A percentile compares a stretch with the other conserved stretches of the same genome.
Conservation (phyloP, 495 filamentous ascomycete genomes). For the Penicillium soppii region DNA sequence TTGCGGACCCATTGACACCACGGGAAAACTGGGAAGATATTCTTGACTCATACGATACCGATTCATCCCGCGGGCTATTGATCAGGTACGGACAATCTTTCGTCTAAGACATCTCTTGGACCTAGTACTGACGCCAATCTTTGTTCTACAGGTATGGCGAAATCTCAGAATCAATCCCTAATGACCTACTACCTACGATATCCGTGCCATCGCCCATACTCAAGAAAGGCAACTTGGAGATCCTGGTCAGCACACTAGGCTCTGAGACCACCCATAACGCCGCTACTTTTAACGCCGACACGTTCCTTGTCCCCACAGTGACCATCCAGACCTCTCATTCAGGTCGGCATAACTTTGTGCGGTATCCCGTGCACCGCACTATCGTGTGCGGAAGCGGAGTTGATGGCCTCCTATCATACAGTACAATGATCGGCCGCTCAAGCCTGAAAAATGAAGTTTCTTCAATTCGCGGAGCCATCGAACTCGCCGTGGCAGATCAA, state of each 20-base stretch:
- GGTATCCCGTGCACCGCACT: conserved; percentile 82
- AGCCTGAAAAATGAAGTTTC: conserved; percentile 34
- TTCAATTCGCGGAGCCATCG: conserved; percentile 56
- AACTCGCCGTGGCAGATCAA: conserved; percentile 41
- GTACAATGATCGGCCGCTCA: conserved; percentile 39
- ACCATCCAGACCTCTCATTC: conserved; percentile 61
- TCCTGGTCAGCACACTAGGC: conserved; percentile 65
- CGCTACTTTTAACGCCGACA: conserved; percentile 51
- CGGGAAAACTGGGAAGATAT: conserved; percentile 69
- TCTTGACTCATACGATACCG: conserved; percentile 48
- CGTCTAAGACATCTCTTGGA: neutral
- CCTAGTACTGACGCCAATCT: neutral
- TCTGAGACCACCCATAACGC: conserved; percentile 36
- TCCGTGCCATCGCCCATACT: conserved; percentile 68
- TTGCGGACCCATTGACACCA: conserved; percentile 73
- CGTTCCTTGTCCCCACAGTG: conserved; percentile 70
- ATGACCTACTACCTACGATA: conserved; percentile 53
- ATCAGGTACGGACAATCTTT: conserved; percentile 46
- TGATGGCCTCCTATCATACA: conserved; percentile 51
- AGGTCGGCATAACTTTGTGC: conserved; percentile 60
- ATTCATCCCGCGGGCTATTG: conserved; percentile 52
- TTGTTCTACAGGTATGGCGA: conserved; percentile 51
- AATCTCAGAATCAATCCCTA: conserved; percentile 38
- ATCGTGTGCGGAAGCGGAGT: conserved; percentile 72
- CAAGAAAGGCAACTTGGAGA: conserved; percentile 68